These are phyloP conservation scores for Avena atlantica DNA, from an alignment of 176 grass and related monocot species.

Conservation along the genomic window DNA sequence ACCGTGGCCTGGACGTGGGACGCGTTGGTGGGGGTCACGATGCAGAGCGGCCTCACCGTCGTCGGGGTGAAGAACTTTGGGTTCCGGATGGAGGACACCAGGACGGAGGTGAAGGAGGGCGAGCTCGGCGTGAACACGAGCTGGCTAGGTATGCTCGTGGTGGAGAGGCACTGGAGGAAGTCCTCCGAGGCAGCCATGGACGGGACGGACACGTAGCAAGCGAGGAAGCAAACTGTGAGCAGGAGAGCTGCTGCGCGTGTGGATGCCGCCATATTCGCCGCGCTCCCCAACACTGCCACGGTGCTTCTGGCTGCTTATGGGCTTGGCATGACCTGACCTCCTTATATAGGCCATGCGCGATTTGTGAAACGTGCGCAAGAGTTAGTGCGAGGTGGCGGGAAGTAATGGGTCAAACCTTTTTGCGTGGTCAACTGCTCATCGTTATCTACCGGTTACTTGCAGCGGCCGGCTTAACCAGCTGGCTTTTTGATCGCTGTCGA, in stretches of 20 bases:
- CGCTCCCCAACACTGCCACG: not conserved
- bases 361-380: not conserved
- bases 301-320: not conserved
- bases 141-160: not conserved
- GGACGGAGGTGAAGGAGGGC: conserved; percentile 34
- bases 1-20: conserved; percentile 61
- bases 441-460: not conserved
- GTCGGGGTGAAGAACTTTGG: conserved; percentile 41
- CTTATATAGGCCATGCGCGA: not conserved
- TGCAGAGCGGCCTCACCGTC: conserved; percentile 51
- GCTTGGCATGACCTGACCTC: not conserved
- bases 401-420: not conserved
- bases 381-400: not conserved
- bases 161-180: conserved; percentile 49
- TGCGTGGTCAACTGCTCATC: not conserved
- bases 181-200: conserved; percentile 16
- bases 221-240: not conserved
- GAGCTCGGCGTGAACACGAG: conserved; percentile 33
- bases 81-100: conserved; percentile 56
- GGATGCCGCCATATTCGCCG: conserved; percentile 30
- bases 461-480: not conserved
- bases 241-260: not conserved
- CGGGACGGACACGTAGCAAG: not conserved
- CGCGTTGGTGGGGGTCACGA: conserved; percentile 50
- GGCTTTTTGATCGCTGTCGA: not conserved